Base-by-base conservation (phyloP, 2,329 filamentous ascomycete genomes). In the Rutstroemia sp. region DNA sequence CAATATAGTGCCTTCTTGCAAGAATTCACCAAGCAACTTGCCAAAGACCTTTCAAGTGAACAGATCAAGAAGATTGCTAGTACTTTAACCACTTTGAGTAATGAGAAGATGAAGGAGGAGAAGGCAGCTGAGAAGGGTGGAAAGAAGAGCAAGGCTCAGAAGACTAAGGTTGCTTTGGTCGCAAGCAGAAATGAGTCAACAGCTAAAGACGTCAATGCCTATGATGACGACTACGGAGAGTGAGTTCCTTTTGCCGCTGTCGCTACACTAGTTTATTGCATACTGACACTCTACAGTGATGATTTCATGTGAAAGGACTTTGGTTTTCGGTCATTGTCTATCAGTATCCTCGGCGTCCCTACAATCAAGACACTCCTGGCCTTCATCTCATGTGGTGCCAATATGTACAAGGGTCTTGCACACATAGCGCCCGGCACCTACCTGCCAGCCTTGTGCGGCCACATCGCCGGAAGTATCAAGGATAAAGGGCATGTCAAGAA, bases 61-160 rank as follows among this genome's bases (percentile, higher is more conserved):
- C 91, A 97, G 76, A 92, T 97, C 75, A 96, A 97, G 82, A 97
- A 97, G 80, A 83, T 96, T 63, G 83, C 90, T 12, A 95, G 88
- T 72, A 81, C 82, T 5, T 75, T 99, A 68, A 96, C 92, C n/a
- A 87, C 91, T 5, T 80, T 96, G 56, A 82, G 89, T 70, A 99
- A 99, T 71, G 94, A 97, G 82, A 96, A 95, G 81, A 87, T 97
- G 87, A 95, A 91, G 78, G 92, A 96, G 73, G 94, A 99, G 81
- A 96, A 97, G 81, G 85, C 87, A 4, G 83, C 89, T 3, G 90
- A 96, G 63, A 96, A 96, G 79, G 86, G 89, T 54, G 89, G 87
- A 68, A 99, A 97, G 88, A 99, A 97, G 84, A 84, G 79, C 65
- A 97, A 97, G 82, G 92, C 92, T 4, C 88, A 89, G 60, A 97